Evolutionary conservation across 1,284 basidiomycete species (phyloP), one percentile per base, ranked within the genome.

Genomic region (Apiotrichum brassicae): DNA sequence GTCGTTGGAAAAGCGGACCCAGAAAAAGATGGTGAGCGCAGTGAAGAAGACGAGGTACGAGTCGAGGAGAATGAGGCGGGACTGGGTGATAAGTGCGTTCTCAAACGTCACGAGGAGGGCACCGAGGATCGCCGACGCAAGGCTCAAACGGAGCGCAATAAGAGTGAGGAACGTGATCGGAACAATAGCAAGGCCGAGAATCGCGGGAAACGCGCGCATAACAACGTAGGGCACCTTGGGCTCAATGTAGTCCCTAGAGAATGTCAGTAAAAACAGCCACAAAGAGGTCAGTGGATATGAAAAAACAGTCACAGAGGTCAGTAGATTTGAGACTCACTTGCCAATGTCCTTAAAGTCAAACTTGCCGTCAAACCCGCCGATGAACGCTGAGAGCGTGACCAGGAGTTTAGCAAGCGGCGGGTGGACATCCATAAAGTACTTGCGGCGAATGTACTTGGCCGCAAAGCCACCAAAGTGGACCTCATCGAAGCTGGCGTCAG

Each of bases 291-390:
- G 2, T 11, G 4, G 14, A 12, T 6, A 6, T 24, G 6, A 25
- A 45, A 33, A 6, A 23, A 16, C 25, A 34, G 20, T 12, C 26
- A 24, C 28, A 34, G 22, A 13, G 16, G 5, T 9, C 11, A 16
- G 2, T 11, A 6, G 14, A 11, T 6, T 14, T 24, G 6, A 34
- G 22, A 79, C 87, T 58, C 65, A 90, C 88, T 89, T 91, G 74
- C 84, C 91, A 60, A 98, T 97, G 55, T 95, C 90, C 71, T 93
- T 89, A 73, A 98, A 99, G 70, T 97, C 91, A 69, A 97, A 97
- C 41, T 87, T 77, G 2, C 94, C 95, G 59, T 94, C 80, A 64
- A 89, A 98, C n/a, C 95, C 88, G 45, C 82, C 86, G 5, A 95
- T 53, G 66, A 86, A 94, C 0, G 82, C 92, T 7, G 87, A 86